phyloP scores from a whole-genome alignment of 345 rosid species.

The Eucalyptus curtisii region DNA sequence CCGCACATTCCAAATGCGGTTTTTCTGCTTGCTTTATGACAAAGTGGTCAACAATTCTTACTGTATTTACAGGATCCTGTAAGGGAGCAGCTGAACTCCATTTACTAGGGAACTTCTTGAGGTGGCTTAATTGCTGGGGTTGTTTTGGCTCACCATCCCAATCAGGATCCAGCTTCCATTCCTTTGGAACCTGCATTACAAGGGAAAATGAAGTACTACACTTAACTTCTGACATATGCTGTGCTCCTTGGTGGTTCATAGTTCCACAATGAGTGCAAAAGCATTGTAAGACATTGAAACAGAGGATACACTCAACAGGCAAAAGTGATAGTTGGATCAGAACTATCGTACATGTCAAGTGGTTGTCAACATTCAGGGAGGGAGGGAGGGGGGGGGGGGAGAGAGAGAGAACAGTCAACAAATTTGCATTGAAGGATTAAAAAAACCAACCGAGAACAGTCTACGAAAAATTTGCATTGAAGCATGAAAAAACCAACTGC shows the following conservation, averaged over 20 bases:
- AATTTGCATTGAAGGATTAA: neutral
- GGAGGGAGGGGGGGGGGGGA: neutral
- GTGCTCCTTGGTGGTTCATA: neutral
- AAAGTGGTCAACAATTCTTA: constrained; percentile 66
- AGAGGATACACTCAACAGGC: neutral
- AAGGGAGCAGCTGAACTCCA: constrained; percentile 52
- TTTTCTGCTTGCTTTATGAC: constrained; percentile 27
- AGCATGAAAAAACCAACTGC: neutral
- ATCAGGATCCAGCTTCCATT: constrained; percentile 73
- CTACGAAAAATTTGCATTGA: neutral
- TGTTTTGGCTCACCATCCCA: constrained; percentile 68
- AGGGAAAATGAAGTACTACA: neutral
- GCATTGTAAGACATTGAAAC: neutral
- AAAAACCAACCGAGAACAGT: neutral
- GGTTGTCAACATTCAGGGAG: neutral
- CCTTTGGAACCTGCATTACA: constrained; percentile 64
- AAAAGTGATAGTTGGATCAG: neutral
- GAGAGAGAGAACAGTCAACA: neutral
- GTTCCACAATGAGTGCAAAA: neutral
- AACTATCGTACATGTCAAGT: neutral
- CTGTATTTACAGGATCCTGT: constrained; percentile 70
- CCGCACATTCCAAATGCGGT: constrained; percentile 10
- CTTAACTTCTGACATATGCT: neutral
- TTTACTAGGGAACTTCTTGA: constrained; percentile 57
- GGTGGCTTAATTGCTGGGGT: constrained; percentile 44